Conservation (phyloP, 495 filamentous ascomycete species). For the Friedmanniomyces endolithicus region DNA sequence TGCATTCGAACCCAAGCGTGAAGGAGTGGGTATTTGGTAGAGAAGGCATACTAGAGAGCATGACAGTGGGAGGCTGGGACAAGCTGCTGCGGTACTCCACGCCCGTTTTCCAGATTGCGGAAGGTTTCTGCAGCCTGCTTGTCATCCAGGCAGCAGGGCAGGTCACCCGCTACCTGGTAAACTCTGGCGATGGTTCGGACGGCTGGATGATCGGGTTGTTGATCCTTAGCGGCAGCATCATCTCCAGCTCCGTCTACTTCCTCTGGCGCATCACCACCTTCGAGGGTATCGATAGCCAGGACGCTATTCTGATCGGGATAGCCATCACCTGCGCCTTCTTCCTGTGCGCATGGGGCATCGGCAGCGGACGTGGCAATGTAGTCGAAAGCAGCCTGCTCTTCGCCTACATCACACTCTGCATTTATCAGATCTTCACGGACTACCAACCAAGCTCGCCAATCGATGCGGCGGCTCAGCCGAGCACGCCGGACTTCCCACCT, state of each 20-base stretch:
- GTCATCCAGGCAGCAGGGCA: conserved; percentile 92
- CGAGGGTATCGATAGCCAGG: conserved; percentile 84
- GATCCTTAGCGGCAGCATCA: conserved; percentile 74
- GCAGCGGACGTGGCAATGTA: conserved; percentile 84
- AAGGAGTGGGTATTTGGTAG: conserved; percentile 75
- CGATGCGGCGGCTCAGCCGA: conserved; percentile 28
- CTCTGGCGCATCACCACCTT: conserved; percentile 89
- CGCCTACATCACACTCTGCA: conserved; percentile 90
- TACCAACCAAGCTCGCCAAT: conserved; percentile 47
- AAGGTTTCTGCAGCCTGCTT: conserved; percentile 90
- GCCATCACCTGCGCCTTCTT: conserved; percentile 85
- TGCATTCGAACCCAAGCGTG: conserved; percentile 41
- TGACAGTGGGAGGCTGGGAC: conserved; percentile 80
- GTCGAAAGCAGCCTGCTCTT: conserved; percentile 93
- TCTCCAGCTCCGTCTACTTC: conserved; percentile 90
- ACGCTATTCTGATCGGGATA: conserved; percentile 83
- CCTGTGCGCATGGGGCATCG: conserved; percentile 86
- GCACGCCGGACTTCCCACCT: conserved; percentile 72
- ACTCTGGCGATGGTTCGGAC: conserved; percentile 67
- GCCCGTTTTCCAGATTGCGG: conserved; percentile 85
- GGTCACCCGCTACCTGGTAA: conserved; percentile 92
- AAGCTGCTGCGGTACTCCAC: conserved; percentile 80
- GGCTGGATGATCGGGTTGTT: conserved; percentile 94
- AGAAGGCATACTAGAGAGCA: conserved; percentile 61
- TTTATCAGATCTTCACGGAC: conserved; percentile 98